Conservation (phyloP, 148 eudicot genomes). For the Vaccinium myrtillus region DNA sequence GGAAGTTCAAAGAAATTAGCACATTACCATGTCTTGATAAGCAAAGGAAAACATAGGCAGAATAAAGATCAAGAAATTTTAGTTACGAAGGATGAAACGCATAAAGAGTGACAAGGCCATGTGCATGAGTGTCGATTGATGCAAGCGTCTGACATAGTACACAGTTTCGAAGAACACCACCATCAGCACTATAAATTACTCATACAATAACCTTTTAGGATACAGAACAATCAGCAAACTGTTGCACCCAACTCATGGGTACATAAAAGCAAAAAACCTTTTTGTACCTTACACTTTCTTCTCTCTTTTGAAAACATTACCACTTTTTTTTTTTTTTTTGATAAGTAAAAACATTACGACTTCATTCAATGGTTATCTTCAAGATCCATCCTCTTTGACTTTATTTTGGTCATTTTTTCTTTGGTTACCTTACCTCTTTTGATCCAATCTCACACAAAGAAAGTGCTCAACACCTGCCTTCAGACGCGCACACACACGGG, state of each 20-base stretch:
- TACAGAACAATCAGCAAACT: not conserved
- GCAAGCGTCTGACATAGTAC: not conserved
- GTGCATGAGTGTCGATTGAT: not conserved
- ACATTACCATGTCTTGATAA: not conserved
- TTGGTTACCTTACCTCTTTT: not conserved
- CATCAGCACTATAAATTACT: not conserved
- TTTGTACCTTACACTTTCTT: not conserved
- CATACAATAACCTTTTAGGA: not conserved
- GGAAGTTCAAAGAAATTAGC: slow-evolving; percentile 11
- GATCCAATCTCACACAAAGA: not conserved
- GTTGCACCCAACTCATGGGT: not conserved
- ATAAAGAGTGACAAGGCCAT: not conserved
- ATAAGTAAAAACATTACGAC: no score
- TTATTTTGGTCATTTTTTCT: not conserved
- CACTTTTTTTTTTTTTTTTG: not conserved
- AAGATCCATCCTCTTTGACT: not conserved
- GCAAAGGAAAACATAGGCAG: not conserved
- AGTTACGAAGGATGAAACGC: not conserved
- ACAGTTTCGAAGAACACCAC: not conserved
- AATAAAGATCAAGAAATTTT: not conserved
- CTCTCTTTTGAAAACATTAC: not conserved
- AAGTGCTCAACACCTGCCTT: not conserved
- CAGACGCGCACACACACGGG: not conserved
- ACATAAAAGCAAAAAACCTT: not conserved
- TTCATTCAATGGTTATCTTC: not conserved